A percentile compares a stretch with the other conserved stretches of the same genome.
phyloP scores from a whole-genome alignment of 2,329 filamentous ascomycete genomes.

The Lasiodiplodia sp. region DNA sequence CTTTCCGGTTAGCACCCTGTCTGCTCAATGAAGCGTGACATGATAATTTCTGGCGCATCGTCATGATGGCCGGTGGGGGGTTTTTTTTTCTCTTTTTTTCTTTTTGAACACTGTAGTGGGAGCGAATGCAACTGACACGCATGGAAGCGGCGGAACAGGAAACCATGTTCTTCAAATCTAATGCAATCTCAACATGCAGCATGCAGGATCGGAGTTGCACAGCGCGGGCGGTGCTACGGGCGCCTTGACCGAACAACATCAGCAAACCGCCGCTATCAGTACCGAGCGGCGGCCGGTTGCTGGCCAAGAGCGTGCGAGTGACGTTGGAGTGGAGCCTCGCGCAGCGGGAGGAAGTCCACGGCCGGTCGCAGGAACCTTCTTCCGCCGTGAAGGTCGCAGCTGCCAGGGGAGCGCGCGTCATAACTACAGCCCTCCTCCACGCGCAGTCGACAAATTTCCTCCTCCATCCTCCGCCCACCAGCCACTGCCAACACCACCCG shows the following conservation, averaged over 20 bases:
- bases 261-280: neutral
- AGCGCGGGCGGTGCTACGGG: neutral
- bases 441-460: constrained; percentile 23
- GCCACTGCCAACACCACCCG: neutral
- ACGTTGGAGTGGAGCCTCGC: constrained; percentile 4
- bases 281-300: neutral
- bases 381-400: constrained; percentile 7
- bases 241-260: neutral
- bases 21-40: too few relatives aligned
- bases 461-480: constrained; percentile 10
- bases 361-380: constrained; percentile 24
- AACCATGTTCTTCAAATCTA: neutral
- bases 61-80: too few relatives aligned
- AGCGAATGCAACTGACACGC: too few relatives aligned
- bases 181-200: neutral
- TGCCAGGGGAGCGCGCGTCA: constrained; percentile 17
- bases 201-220: neutral
- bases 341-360: constrained; percentile 11
- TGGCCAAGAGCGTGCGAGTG: neutral
- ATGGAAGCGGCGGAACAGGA: too few relatives aligned
- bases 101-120: too few relatives aligned
- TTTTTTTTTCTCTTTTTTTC: too few relatives aligned
- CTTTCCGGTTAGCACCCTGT: too few relatives aligned
- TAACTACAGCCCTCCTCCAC: constrained; percentile 2
- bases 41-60: too few relatives aligned